Evolutionary conservation across 257 asterid species (phyloP).

Genomic region (Capsicum pubescens): DNA sequence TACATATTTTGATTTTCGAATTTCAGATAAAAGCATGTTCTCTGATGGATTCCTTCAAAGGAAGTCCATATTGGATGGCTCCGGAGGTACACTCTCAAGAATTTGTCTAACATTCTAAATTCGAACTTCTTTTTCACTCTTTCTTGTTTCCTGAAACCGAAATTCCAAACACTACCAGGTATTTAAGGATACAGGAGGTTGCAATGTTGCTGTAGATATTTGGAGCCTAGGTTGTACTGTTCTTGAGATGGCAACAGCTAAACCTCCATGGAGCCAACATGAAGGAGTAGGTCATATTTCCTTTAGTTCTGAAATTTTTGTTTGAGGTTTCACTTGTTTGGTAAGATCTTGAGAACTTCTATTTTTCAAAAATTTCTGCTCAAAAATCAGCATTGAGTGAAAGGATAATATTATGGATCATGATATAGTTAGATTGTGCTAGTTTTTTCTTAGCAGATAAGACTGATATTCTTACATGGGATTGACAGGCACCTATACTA

Average conservation of each 20-base stretch:
- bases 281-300: slow-evolving; percentile 54
- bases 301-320: not conserved
- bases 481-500: slow-evolving; percentile 58
- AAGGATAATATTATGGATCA: not conserved
- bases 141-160: slow-evolving; percentile 29
- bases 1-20: slow-evolving; percentile 26
- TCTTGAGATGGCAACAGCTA: slow-evolving; percentile 76
- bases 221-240: slow-evolving; percentile 87
- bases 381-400: not conserved
- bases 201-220: slow-evolving; percentile 66
- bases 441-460: not conserved
- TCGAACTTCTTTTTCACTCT: not conserved
- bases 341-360: not conserved
- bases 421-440: not conserved
- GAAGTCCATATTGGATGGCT: slow-evolving; percentile 75
- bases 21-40: slow-evolving; percentile 62
- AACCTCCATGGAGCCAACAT: slow-evolving; percentile 72
- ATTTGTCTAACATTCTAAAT: not conserved
- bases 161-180: slow-evolving; percentile 42
- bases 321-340: not conserved
- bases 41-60: slow-evolving; percentile 59
- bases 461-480: slow-evolving; percentile 12
- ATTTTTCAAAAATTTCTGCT: not conserved
- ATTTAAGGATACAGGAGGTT: slow-evolving; percentile 48
- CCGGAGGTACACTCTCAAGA: slow-evolving; percentile 55